Percentiles rank a stretch among this genome's conserved stretches.
These are phyloP conservation scores for Galeopsis tetrahit DNA, from an alignment of 257 asterid genomes.

Conservation along the genomic window DNA sequence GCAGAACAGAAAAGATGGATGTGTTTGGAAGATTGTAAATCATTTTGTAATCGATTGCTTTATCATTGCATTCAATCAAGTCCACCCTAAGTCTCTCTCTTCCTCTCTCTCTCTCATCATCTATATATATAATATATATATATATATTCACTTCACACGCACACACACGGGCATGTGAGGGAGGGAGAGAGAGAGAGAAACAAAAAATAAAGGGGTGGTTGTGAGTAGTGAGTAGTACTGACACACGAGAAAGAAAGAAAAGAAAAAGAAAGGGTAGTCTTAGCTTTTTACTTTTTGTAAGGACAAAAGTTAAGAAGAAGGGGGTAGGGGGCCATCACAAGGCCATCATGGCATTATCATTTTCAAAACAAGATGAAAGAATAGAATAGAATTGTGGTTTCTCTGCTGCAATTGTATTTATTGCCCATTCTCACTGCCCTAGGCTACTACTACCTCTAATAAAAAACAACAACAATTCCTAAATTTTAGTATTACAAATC, in stretches of 20 bases:
- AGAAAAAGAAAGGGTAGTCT: conserved; percentile 39
- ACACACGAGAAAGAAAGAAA: neutral
- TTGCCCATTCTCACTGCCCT: conserved; percentile 54
- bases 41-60: conserved; percentile 91
- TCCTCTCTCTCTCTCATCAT: no score
- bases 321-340: conserved; percentile 41
- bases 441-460: conserved; percentile 14
- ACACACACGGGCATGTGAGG: conserved; percentile 22
- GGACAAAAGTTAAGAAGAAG: conserved; percentile 51
- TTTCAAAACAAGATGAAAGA: conserved; percentile 29
- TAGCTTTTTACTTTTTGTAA: conserved; percentile 40
- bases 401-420: conserved; percentile 61
- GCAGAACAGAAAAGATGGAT: conserved; percentile 76
- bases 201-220: conserved; percentile 31
- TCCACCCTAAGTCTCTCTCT: no score
- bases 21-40: conserved; percentile 56
- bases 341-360: conserved; percentile 73
- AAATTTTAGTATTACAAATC: no score
- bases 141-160: no score
- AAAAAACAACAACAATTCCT: no score
- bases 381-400: conserved; percentile 83
- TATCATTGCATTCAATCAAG: conserved; percentile 60
- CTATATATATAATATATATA: neutral
- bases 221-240: conserved; percentile 12
- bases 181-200: conserved; percentile 9